Evolutionary conservation across 805 yeast genomes (phyloP).

Genomic region (Starmerella apis): DNA sequence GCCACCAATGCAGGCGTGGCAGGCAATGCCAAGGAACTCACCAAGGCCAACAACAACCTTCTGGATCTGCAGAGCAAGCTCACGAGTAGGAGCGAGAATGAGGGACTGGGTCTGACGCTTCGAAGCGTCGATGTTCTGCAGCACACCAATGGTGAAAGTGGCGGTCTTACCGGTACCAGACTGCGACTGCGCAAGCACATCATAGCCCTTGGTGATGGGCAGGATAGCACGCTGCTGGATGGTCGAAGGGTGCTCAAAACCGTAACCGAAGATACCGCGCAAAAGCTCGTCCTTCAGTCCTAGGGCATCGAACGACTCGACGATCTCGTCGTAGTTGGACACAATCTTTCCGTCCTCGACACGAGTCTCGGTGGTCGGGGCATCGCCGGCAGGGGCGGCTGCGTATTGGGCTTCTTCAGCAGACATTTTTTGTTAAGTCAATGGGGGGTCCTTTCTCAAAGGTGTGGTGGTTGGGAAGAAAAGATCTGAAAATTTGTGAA

Average conservation of each 20-base stretch:
- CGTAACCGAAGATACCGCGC: conserved; percentile 60
- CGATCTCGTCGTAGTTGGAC: conserved; percentile 92
- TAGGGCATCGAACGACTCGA: conserved; percentile 61
- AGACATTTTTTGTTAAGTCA: conserved; percentile 15
- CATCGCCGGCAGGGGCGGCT: conserved; percentile 4
- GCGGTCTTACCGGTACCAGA: conserved; percentile 92
- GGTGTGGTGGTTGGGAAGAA: not conserved
- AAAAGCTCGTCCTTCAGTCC: conserved; percentile 61
- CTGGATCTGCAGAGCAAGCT: conserved; percentile 91
- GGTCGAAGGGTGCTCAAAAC: conserved; percentile 93
- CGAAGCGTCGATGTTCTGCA: conserved; percentile 54
- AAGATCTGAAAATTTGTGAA: conserved; percentile 16
- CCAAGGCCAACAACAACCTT: conserved; percentile 86
- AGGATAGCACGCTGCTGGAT: conserved; percentile 95
- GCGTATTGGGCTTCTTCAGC: conserved; percentile 17
- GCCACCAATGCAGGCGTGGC: conserved; percentile 98
- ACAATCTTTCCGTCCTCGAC: conserved; percentile 51
- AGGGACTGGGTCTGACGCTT: conserved; percentile 78
- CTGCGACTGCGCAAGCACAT: conserved; percentile 84
- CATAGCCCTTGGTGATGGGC: conserved; percentile 90
- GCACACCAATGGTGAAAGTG: conserved; percentile 60
- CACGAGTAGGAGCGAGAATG: conserved; percentile 94
- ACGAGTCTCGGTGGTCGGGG: conserved; percentile 7
- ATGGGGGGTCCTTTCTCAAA: conserved; percentile 1
- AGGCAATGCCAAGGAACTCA: conserved; percentile 75